Percentiles rank a stretch among this genome's conserved stretches.
These are phyloP conservation scores for Gracilaria domingensis DNA, from an alignment of 23 red algal genomes.

Conservation along the genomic window DNA sequence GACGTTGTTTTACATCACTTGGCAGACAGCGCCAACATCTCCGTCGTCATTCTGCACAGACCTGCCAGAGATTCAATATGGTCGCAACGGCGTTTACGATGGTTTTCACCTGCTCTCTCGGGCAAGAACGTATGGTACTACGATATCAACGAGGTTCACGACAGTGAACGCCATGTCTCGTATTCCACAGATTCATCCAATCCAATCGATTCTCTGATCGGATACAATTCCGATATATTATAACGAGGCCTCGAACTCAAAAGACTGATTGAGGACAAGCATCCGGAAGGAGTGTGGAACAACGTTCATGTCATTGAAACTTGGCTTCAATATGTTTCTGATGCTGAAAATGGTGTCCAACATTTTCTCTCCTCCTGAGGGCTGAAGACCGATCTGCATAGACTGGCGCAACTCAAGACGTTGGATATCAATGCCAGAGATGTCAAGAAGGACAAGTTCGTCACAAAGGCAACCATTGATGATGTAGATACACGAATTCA, in stretches of 20 bases:
- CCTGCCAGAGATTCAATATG: slow-evolving; percentile 44
- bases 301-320: slow-evolving; percentile 42
- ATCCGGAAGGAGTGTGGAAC: slow-evolving; percentile 5
- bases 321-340: slow-evolving; percentile 32
- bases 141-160: slow-evolving; percentile 66
- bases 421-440: slow-evolving; percentile 46
- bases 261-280: not conserved
- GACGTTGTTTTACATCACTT: slow-evolving; percentile 70
- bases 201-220: slow-evolving; percentile 50
- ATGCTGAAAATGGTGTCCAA: not conserved
- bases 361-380: slow-evolving; percentile 42
- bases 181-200: slow-evolving; percentile 24
- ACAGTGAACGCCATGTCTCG: slow-evolving; percentile 31
- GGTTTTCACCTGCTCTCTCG: slow-evolving; percentile 67
- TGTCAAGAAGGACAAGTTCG: slow-evolving; percentile 63
- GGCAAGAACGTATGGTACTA: slow-evolving; percentile 77
- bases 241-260: slow-evolving; percentile 35
- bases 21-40: slow-evolving; percentile 65
- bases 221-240: slow-evolving; percentile 60
- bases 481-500: slow-evolving; percentile 15
- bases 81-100: slow-evolving; percentile 72
- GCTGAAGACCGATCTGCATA: slow-evolving; percentile 32
- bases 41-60: slow-evolving; percentile 65
- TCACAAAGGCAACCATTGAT: slow-evolving; percentile 16
- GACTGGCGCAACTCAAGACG: slow-evolving; percentile 34